Base-by-base conservation (phyloP, 2,329 filamentous ascomycete species). In the Aspergillus sp. region DNA sequence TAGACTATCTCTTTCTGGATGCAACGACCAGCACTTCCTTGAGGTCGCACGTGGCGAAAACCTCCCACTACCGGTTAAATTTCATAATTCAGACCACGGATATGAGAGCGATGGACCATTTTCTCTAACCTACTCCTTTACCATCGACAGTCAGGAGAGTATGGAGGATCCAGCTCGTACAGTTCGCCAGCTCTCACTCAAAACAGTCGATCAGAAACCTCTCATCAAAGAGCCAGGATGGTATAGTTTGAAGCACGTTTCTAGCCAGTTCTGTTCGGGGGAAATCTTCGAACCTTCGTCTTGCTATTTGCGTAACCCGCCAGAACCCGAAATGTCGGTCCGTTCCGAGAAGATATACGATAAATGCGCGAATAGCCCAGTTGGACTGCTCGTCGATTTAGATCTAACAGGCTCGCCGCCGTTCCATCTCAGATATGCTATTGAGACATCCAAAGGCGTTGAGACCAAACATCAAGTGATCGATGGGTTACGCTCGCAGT, bases 241-340 rank as follows among this genome's bases (percentile, higher is more conserved):
- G 24, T 99, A 99, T 76, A 93, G 89, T 1, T 76, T 99, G 57
- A 89, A 86, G 62, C 85, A 89, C 13, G 85, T 98, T 7, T 85
- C 87, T 1, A 96, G 90, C 55, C 87, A 89, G 22, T 89, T 86
- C 59, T 99, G 95, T 69, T 81, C 86, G 34, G 95, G 95, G 45
- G 93, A 98, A 65, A 87, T 99, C 4, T 83, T 93, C 62, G 95
- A 99, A 72, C 95, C 95, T 26, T 90, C 93, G 2, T 95, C 93
- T n/a, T 98, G 93, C 72, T 81, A 96, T 57, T 79, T 99, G 53
- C 82, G 96, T 63, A 99, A 98, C 64, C 95, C 95, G 5, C 88
- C 95, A 0, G 88, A 96, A 74, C 95, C 95, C 9, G 85, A 88
- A 55, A 74, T 99, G 57, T 81, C 85, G 4, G 79, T 99, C 49